Conservation (phyloP, 169 alveolate genomes). For the Plasmodium malariae region DNA sequence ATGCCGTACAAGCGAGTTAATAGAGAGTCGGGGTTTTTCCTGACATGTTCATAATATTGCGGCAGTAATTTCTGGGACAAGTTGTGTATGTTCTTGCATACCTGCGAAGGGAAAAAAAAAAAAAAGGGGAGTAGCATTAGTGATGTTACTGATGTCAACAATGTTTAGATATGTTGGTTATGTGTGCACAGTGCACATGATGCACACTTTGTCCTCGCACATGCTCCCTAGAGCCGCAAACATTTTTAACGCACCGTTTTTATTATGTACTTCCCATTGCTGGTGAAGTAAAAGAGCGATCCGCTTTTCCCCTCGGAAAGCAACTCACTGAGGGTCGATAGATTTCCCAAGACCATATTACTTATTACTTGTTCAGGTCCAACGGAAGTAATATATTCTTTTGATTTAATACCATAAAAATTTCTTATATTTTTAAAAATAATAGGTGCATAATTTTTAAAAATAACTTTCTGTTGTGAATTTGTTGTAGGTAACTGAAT, state of each 20-base stretch:
- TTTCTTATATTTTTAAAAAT: conserved; percentile 95
- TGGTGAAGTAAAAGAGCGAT: conserved; percentile 95
- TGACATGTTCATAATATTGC: conserved; percentile 74
- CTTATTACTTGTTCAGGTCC: conserved; percentile 97
- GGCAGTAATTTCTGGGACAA: conserved; percentile 40
- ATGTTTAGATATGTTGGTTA: no score
- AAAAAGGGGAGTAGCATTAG: neutral
- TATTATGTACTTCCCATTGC: conserved; percentile 91
- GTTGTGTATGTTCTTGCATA: conserved; percentile 20
- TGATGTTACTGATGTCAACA: no score
- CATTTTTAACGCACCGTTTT: conserved; percentile 79
- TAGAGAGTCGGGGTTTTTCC: conserved; percentile 84
- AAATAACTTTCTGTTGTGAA: conserved; percentile 80
- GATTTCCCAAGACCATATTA: conserved; percentile 96
- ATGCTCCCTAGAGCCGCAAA: conserved; percentile 14
- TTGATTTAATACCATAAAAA: conserved; percentile 91
- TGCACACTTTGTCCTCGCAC: neutral
- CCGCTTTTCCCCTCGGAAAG: conserved; percentile 97
- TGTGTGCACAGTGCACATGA: neutral
- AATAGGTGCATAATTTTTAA: conserved; percentile 96
- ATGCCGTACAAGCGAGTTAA: conserved; percentile 92
- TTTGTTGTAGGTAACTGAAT: conserved; percentile 33
- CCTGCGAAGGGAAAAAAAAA: conserved; percentile 1
- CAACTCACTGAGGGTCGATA: conserved; percentile 94
- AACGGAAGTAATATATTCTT: conserved; percentile 94